phyloP scores from a whole-genome alignment of 78 protist genomes.

The Planoprotostelium fungivorum region DNA sequence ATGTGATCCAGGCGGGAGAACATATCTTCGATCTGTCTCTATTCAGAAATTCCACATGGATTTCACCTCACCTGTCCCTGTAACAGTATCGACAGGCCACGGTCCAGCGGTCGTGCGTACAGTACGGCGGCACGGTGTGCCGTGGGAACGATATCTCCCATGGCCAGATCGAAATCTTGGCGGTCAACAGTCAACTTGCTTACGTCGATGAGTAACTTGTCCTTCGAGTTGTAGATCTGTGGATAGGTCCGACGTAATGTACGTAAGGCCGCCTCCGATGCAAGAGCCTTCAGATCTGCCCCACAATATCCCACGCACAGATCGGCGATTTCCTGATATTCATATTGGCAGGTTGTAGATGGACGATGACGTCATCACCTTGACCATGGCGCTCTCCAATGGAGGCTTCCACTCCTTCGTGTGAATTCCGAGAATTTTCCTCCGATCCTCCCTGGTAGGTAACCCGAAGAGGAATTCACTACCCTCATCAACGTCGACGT shows the following conservation, averaged over 20 bases:
- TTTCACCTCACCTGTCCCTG: neutral
- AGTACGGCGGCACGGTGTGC: conserved; percentile 14
- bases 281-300: conserved; percentile 78
- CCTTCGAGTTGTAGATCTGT: conserved; percentile 63
- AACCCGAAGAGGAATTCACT: conserved; percentile 75
- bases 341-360: neutral
- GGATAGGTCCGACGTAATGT: conserved; percentile 71
- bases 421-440: conserved; percentile 65
- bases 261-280: conserved; percentile 68
- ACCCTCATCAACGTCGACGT: too few relatives aligned
- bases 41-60: neutral
- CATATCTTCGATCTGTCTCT: too few relatives aligned
- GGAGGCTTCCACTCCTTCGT: conserved; percentile 69
- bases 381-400: neutral
- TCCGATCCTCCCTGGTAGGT: conserved; percentile 65
- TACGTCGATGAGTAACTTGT: conserved; percentile 30
- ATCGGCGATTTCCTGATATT: conserved; percentile 26
- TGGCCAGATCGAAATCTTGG: conserved; percentile 40
- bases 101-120: conserved; percentile 19
- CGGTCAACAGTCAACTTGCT: conserved; percentile 18
- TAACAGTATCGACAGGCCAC: conserved; percentile 11
- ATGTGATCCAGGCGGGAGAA: too few relatives aligned
- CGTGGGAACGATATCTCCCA: conserved; percentile 38
- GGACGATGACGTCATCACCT: neutral
- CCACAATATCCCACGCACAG: conserved; percentile 73